Evolutionary conservation across 352 stramenopile genomes (phyloP), one percentile per base, ranked within the genome.

Genomic region (Thalassiosira hispida): DNA sequence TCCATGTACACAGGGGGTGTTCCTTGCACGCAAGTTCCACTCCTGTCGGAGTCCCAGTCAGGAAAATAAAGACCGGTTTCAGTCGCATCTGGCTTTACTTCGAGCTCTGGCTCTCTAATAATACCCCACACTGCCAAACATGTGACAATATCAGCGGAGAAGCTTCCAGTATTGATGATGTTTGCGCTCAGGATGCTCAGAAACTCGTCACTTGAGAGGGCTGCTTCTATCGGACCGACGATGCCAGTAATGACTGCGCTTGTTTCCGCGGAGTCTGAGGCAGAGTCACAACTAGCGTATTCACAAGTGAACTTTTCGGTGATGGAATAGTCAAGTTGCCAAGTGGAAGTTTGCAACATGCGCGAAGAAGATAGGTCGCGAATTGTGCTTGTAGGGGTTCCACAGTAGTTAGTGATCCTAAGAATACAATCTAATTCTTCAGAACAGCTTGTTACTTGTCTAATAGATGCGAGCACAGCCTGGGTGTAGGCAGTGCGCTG

Each of bases 61-160:
- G 31, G 31, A 38, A 38, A 38, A 38, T 38, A 38, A 8, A 38
- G 31, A 38, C 31, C 31, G 31, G n/a, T n/a, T n/a, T n/a, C n/a
- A n/a, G n/a, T n/a, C n/a, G n/a, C n/a, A n/a, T n/a, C n/a, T n/a
- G n/a, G n/a, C n/a, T n/a, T n/a, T n/a, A n/a, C n/a, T n/a, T n/a
- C n/a, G n/a, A n/a, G n/a, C n/a, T n/a, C n/a, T n/a, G n/a, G n/a
- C n/a, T n/a, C n/a, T n/a, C n/a, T n/a, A n/a, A n/a, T n/a, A n/a
- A n/a, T n/a, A n/a, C 59, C 59, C 59, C 59, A 68, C 25, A 56
- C 59, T 20, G 35, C 11, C 20, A 68, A 68, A 23, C 59, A 68
- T 4, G 40, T 40, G 1, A 56, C 38, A 40, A 68, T 33, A 9
- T 12, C 53, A 4, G 22, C 35, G n/a, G 51, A 20, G 18, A 68